A percentile compares a stretch with the other conserved stretches of the same genome.
Conservation (phyloP, 169 alveolate genomes). For the Cryptosporidium sp. region DNA sequence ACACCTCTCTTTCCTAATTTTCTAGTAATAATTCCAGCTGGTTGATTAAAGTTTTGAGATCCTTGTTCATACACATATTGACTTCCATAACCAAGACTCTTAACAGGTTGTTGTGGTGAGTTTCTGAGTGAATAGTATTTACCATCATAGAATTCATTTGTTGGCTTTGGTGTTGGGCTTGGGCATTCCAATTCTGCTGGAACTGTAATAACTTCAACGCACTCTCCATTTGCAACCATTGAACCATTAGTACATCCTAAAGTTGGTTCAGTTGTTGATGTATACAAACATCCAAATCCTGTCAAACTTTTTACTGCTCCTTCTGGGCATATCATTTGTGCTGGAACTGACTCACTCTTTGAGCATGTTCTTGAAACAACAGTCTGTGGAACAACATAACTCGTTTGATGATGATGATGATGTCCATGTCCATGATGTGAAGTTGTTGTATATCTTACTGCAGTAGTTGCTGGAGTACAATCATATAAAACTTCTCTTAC, state of each 20-base stretch:
- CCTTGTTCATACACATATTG: slow-evolving; percentile 51
- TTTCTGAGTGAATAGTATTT: slow-evolving; percentile 41
- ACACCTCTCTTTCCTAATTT: slow-evolving; percentile 60
- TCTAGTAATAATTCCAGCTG: slow-evolving; percentile 55
- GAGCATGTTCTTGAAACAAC: slow-evolving; percentile 71
- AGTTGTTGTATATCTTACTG: slow-evolving; percentile 8
- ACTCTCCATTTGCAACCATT: slow-evolving; percentile 59
- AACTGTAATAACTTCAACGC: slow-evolving; percentile 61
- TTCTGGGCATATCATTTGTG: slow-evolving; percentile 51
- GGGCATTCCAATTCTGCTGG: slow-evolving; percentile 74
- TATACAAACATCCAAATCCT: slow-evolving; percentile 44
- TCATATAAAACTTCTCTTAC: slow-evolving; percentile 63
- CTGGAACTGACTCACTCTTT: slow-evolving; percentile 41
- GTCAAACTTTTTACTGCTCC: slow-evolving; percentile 49
- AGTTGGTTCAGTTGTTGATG: slow-evolving; percentile 60
- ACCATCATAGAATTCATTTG: slow-evolving; percentile 41
- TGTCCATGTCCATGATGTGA: slow-evolving; percentile 50
- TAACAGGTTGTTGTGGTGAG: slow-evolving; percentile 2
- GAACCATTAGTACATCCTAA: slow-evolving; percentile 50
- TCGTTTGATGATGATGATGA: slow-evolving; percentile 40
- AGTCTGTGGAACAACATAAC: slow-evolving; percentile 23
- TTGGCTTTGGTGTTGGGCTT: slow-evolving; percentile 16
- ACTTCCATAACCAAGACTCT: slow-evolving; percentile 24
- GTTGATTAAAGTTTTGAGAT: slow-evolving; percentile 1
- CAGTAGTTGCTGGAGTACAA: slow-evolving; percentile 48